Evolutionary conservation across 2,329 filamentous ascomycete genomes (phyloP).

Genomic region (Fusarium robinianum): DNA sequence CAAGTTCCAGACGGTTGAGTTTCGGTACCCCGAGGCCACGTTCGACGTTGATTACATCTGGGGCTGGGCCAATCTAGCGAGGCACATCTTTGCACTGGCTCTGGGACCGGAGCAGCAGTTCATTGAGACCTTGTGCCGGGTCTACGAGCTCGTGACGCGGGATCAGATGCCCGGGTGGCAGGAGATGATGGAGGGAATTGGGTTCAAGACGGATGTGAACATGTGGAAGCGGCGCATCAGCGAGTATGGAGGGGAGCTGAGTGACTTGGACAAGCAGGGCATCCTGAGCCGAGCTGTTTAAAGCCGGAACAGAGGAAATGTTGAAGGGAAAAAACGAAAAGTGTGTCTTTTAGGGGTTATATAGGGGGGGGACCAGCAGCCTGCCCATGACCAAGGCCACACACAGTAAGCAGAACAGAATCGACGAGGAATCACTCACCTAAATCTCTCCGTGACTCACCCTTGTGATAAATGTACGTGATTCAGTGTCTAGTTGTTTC

Average conservation of each 20-base stretch:
- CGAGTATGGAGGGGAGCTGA: constrained; percentile 19
- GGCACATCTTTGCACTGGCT: constrained; percentile 31
- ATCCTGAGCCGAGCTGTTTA: constrained; percentile 12
- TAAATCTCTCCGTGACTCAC: no score
- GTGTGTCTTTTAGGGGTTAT: no score
- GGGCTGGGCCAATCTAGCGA: constrained; percentile 33
- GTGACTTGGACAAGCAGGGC: constrained; percentile 29
- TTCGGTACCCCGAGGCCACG: constrained; percentile 36
- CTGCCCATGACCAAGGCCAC: no score
- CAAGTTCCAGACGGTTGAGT: constrained; percentile 34
- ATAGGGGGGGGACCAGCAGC: no score
- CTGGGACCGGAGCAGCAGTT: constrained; percentile 22
- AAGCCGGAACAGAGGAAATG: no score
- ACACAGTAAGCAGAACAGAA: no score
- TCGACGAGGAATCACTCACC: no score
- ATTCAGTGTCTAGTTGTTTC: no score
- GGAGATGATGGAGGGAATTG: constrained; percentile 26
- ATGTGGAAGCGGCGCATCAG: constrained; percentile 22
- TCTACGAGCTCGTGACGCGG: constrained; percentile 34
- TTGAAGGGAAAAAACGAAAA: no score
- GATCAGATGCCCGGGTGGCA: constrained; percentile 24
- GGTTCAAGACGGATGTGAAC: constrained; percentile 11
- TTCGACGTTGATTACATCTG: constrained; percentile 35
- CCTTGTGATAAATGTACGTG: no score
- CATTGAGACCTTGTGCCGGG: constrained; percentile 16